These are phyloP conservation scores for Aureobasidium sp. DNA, from an alignment of 2,329 filamentous ascomycete genomes.

Conservation along the genomic window DNA sequence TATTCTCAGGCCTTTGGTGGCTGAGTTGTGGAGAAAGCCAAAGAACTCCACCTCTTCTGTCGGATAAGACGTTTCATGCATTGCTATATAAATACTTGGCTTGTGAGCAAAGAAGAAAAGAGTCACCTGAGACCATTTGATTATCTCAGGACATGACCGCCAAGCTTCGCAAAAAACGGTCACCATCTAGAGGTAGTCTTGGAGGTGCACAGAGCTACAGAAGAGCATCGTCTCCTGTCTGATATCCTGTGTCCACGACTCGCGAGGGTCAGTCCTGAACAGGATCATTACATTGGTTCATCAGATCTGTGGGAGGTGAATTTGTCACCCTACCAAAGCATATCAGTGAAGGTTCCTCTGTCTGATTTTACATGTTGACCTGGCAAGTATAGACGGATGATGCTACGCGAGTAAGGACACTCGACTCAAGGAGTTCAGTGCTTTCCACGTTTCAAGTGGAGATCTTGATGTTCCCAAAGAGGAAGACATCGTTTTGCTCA, in stretches of 20 bases:
- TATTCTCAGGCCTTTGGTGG: background rate
- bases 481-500: background rate
- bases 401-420: background rate
- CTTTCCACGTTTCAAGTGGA: background rate
- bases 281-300: background rate
- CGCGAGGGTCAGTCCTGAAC: background rate
- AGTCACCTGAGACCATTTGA: background rate
- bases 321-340: background rate
- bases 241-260: background rate
- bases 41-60: background rate
- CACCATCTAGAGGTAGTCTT: background rate
- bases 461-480: background rate
- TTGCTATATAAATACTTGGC: background rate
- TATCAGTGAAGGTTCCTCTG: background rate
- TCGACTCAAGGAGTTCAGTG: background rate
- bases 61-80: background rate
- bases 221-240: background rate
- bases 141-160: background rate
- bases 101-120: background rate
- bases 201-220: background rate
- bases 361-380: background rate
- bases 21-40: background rate
- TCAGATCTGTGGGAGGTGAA: background rate
- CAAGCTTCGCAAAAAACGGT: slow-evolving; percentile 8
- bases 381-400: background rate